These are phyloP conservation scores for Grosmannia penicillata DNA, from an alignment of 2,329 filamentous ascomycete species.

Conservation along the genomic window DNA sequence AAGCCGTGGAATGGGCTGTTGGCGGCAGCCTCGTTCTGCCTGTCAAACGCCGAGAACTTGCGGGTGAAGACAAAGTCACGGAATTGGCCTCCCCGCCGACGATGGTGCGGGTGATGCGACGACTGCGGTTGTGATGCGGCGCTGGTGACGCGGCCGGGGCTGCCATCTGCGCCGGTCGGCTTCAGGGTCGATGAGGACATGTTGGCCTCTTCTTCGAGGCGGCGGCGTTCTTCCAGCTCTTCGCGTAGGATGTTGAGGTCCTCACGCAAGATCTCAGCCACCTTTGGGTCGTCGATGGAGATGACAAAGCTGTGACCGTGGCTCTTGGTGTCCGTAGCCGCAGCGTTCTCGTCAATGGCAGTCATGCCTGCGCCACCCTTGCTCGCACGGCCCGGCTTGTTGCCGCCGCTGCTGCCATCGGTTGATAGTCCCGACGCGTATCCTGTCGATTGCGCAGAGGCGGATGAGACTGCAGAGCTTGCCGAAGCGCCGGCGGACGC, in stretches of 20 bases:
- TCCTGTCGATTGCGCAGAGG: too few relatives aligned
- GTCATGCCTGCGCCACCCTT: background rate
- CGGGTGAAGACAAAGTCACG: slow-evolving; percentile 53
- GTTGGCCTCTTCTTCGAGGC: background rate
- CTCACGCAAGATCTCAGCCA: slow-evolving; percentile 22
- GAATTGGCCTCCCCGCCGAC: slow-evolving; percentile 18
- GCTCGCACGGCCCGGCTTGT: too few relatives aligned
- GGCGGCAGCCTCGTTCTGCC: slow-evolving; percentile 48
- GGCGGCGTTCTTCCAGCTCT: slow-evolving; percentile 6
- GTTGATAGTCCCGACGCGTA: background rate
- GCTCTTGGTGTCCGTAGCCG: too few relatives aligned
- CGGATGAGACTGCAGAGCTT: too few relatives aligned
- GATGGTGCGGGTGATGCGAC: background rate
- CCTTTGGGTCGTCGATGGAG: slow-evolving; percentile 20
- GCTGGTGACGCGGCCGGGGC: background rate
- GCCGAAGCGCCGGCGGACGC: background rate
- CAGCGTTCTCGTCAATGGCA: background rate
- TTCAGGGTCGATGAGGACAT: background rate
- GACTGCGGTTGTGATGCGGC: background rate
- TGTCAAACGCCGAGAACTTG: slow-evolving; percentile 61
- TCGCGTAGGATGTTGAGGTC: slow-evolving; percentile 17
- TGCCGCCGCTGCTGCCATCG: background rate
- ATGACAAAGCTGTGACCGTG: slow-evolving; percentile 11
- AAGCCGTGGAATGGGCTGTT: slow-evolving; percentile 66
- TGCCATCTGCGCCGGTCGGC: background rate